phyloP scores from a whole-genome alignment of 805 yeast species.

The Cyberlindnera mississippiensis region DNA sequence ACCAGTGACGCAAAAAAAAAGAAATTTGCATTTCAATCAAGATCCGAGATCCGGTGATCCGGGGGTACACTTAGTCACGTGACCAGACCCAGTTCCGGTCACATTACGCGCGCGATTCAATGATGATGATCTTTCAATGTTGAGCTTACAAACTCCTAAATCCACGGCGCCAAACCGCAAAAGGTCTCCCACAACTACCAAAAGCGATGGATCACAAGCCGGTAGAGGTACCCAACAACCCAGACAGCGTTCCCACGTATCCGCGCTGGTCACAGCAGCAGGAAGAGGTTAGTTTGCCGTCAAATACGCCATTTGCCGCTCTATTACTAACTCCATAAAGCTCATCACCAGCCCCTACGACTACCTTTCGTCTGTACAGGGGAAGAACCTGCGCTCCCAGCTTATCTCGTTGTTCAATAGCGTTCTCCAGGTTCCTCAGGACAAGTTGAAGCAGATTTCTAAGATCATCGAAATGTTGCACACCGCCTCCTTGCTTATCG shows the following conservation, averaged over 20 bases:
- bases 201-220: background rate
- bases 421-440: constrained; percentile 41
- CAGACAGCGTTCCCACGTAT: constrained; percentile 4
- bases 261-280: constrained; percentile 13
- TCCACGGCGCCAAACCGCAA: background rate
- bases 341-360: constrained; percentile 25
- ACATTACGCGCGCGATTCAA: no score
- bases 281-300: constrained; percentile 10
- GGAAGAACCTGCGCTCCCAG: constrained; percentile 26
- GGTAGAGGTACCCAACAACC: background rate
- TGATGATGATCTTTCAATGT: no score
- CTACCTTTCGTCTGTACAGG: constrained; percentile 23
- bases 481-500: constrained; percentile 65
- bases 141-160: no score
- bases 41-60: no score
- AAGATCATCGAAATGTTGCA: constrained; percentile 57
- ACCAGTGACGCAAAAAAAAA: no score
- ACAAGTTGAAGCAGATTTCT: constrained; percentile 37
- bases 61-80: no score
- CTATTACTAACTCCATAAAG: constrained; percentile 3
- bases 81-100: no score
- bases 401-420: constrained; percentile 51
- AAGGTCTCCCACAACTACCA: background rate
- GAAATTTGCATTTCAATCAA: no score
- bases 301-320: background rate